Evolutionary conservation across 108 stramenopile genomes (phyloP).

Genomic region (Cyclostephanos tholiformis): DNA sequence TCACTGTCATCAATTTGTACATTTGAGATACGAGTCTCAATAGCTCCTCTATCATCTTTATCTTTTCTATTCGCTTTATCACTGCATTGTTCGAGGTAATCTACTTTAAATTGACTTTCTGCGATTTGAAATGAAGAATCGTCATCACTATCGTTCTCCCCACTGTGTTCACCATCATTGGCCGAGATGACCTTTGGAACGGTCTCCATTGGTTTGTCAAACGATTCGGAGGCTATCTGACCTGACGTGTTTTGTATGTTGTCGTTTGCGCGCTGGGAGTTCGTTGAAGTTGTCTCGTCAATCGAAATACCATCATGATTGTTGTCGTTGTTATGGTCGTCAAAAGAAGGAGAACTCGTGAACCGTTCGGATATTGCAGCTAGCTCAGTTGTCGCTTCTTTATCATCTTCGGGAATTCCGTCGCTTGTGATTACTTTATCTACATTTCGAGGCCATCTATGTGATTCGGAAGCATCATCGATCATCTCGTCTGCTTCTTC

Average conservation of each 20-base stretch:
- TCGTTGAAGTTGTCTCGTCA: slow-evolving; percentile 1
- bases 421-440: neutral
- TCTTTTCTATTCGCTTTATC: neutral
- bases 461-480: neutral
- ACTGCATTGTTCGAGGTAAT: neutral
- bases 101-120: neutral
- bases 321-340: neutral
- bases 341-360: neutral
- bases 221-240: neutral
- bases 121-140: neutral
- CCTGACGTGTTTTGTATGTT: neutral
- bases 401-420: neutral
- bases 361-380: neutral
- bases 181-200: neutral
- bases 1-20: neutral
- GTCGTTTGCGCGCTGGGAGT: neutral
- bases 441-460: neutral
- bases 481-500: neutral
- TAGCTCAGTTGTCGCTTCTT: neutral
- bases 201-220: neutral
- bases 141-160: neutral
- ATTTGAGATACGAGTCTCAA: neutral
- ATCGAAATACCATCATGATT: neutral
- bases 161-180: neutral
- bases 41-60: neutral